Conservation (phyloP, 805 yeast species). For the Yarrowia sp. region DNA sequence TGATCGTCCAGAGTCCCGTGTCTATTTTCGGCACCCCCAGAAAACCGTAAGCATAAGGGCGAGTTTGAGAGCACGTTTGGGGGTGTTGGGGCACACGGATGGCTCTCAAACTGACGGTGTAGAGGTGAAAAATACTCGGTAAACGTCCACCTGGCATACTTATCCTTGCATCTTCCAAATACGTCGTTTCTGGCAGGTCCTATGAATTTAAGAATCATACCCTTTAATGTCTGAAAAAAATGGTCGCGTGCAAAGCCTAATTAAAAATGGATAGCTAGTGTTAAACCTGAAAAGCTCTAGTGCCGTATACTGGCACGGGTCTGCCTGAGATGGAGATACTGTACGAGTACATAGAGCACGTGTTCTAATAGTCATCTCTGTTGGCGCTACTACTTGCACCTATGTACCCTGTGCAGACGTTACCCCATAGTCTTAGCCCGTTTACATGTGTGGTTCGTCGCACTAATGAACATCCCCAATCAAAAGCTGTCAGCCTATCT, state of each 20-base stretch:
- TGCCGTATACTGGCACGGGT: slow-evolving; percentile 6
- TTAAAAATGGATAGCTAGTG: not conserved
- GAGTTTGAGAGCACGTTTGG: slow-evolving; percentile 9
- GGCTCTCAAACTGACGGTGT: not conserved
- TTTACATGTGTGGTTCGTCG: no score
- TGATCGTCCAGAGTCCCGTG: slow-evolving; percentile 11
- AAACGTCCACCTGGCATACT: not conserved
- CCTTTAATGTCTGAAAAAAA: not conserved
- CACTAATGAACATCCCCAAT: no score
- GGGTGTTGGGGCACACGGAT: not conserved
- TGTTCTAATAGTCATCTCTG: no score
- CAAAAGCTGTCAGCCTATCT: not conserved
- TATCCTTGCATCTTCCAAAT: not conserved
- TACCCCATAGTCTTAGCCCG: no score
- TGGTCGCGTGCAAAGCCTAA: slow-evolving; percentile 28
- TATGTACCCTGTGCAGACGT: no score
- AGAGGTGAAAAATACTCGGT: no score
- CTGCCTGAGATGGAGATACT: not conserved
- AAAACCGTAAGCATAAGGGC: not conserved
- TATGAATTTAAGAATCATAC: not conserved
- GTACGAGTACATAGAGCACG: no score
- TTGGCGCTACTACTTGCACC: no score
- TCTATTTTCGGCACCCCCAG: slow-evolving; percentile 12
- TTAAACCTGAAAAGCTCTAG: not conserved
- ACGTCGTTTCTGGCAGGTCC: slow-evolving; percentile 8